Percentiles rank a stretch among this genome's conserved stretches.
phyloP scores from a whole-genome alignment of 2,329 filamentous ascomycete genomes.

The Neurospora crassa region DNA sequence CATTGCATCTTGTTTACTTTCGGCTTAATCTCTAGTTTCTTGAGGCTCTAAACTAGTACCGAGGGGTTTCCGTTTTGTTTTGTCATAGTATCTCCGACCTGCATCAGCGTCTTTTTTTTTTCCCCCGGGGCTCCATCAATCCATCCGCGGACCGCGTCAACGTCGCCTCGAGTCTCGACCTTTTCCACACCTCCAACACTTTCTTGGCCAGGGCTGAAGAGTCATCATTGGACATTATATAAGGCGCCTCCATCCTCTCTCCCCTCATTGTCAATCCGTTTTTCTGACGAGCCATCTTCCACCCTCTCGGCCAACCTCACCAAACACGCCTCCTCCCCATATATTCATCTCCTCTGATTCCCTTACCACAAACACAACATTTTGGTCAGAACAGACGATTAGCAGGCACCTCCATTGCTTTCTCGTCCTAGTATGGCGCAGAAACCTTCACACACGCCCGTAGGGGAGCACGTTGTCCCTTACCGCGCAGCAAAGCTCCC shows the following conservation, averaged over 20 bases:
- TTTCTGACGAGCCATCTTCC: not conserved
- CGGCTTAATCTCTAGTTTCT: not conserved
- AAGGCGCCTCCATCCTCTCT: not conserved
- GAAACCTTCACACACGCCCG: slow-evolving; percentile 20
- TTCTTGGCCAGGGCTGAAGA: not conserved
- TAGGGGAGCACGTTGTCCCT: slow-evolving; percentile 20
- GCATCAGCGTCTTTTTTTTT: not conserved
- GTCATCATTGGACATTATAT: not conserved
- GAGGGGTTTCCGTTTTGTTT: not conserved
- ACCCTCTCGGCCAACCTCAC: not conserved
- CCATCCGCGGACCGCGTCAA: not conserved
- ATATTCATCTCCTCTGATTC: not conserved
- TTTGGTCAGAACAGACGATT: slow-evolving; percentile 32
- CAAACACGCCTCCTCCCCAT: not conserved
- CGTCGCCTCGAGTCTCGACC: not conserved
- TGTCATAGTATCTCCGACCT: not conserved
- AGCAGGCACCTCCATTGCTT: slow-evolving; percentile 45
- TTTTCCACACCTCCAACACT: not conserved
- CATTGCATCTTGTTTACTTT: not conserved
- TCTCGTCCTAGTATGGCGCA: slow-evolving; percentile 38
- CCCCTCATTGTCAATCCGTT: not conserved
- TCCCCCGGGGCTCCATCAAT: not conserved
- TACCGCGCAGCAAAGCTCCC: slow-evolving; percentile 11
- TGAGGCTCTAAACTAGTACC: not conserved
- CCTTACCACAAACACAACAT: not conserved